phyloP scores from a whole-genome alignment of 2,329 filamentous ascomycete species.

The Clarireedia paspali region DNA sequence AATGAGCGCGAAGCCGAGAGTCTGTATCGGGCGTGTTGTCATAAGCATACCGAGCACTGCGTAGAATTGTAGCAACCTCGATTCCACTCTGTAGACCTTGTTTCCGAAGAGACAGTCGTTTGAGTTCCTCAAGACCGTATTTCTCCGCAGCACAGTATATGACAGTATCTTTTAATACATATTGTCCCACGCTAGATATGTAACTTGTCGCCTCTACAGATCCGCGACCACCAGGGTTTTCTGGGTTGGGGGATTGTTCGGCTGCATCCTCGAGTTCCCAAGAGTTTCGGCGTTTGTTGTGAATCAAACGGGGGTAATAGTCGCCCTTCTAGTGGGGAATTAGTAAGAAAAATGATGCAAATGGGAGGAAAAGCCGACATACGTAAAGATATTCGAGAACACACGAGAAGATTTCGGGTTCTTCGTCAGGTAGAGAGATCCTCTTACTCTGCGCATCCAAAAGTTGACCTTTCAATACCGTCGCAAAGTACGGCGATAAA shows the following conservation, averaged over 20 bases:
- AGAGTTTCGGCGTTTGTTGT: constrained; percentile 77
- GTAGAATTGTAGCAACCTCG: constrained; percentile 83
- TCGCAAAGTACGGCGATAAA: constrained; percentile 76
- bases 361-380: constrained; percentile 8
- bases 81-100: constrained; percentile 86
- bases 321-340: constrained; percentile 25
- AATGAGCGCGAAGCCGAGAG: constrained; percentile 88
- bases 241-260: constrained; percentile 46
- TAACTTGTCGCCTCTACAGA: constrained; percentile 70
- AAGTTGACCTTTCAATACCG: constrained; percentile 63
- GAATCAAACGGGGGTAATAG: constrained; percentile 71
- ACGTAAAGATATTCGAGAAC: constrained; percentile 90
- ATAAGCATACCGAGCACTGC: constrained; percentile 91
- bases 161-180: constrained; percentile 84
- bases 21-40: constrained; percentile 90
- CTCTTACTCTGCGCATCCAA: constrained; percentile 70
- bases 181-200: constrained; percentile 63
- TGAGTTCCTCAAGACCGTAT: constrained; percentile 87
- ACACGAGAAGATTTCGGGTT: constrained; percentile 88
- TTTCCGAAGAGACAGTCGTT: constrained; percentile 85
- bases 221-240: constrained; percentile 50
- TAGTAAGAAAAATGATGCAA: background rate
- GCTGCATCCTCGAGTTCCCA: constrained; percentile 77
- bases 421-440: constrained; percentile 65
- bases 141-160: constrained; percentile 89